Evolutionary conservation across 257 asterid genomes (phyloP), one percentile per base, ranked within the genome.

Genomic region (Haberlea rhodopensis): DNA sequence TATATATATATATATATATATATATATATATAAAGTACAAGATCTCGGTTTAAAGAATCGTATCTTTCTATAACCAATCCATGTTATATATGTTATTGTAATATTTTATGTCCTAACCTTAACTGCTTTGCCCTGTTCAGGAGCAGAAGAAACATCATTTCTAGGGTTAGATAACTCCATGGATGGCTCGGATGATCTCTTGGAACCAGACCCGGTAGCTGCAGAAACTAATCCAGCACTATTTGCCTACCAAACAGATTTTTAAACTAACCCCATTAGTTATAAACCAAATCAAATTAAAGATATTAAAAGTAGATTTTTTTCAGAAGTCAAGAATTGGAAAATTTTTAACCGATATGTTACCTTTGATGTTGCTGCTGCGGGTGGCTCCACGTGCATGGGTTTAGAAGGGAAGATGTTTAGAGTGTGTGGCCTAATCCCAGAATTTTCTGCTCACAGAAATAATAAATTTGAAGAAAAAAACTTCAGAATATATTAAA

Each of bases 401-500:
- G 96, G 99, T 65, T 87, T 90, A 46, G 99, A 89, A 18, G 99
- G 97, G 69, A 92, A 92, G 55, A 92, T 92, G 80, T 87, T 89
- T 60, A 89, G 79, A 59, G 99, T 92, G 49, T 78, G 85, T 59
- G 96, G 96, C 67, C 81, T 84, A 83, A 78, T 77, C 58, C 86
- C 96, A 13, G 74, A 57, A 74, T 84, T 81, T 62, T 87, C 98
- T 87, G 84, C 84, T 76, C 32, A 25, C 34, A 62, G 3, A 67
- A 18, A n/a, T n/a, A n/a, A 16, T 32, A 5, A 49, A 67, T 56
- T 7, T 57, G 20, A 62, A 21, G 5, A 19, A 63, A 46, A 31
- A 18, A 20, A 18, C 26, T 3, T 0, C 19, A 34, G 22, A 59
- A 32, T 31, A n/a, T n/a, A n/a, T 25, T 5, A 18, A 57, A 55